Evolutionary conservation across 2,329 filamentous ascomycete genomes (phyloP).

Genomic region (Helotiales sp.): DNA sequence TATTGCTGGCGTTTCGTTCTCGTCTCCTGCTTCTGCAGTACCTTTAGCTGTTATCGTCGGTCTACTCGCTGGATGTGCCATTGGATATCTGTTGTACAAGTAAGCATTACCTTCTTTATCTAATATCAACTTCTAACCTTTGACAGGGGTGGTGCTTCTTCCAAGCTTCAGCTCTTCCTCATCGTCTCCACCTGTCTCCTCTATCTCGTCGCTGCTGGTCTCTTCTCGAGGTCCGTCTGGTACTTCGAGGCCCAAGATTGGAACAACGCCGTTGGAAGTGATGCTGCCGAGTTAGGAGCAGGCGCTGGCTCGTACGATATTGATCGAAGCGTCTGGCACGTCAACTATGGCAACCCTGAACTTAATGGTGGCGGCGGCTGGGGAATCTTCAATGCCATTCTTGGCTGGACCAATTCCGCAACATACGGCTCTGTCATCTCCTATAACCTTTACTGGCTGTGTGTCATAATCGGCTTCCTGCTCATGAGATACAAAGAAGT

Average conservation of each 20-base stretch:
- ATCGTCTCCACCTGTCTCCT: constrained; percentile 79
- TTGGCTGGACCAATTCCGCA: constrained; percentile 87
- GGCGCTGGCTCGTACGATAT: constrained; percentile 82
- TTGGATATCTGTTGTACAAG: constrained; percentile 80
- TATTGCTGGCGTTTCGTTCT: constrained; percentile 79
- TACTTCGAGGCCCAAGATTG: constrained; percentile 70
- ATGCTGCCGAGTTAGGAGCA: constrained; percentile 59
- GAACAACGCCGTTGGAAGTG: constrained; percentile 48
- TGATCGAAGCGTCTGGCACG: constrained; percentile 75
- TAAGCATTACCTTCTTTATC: constrained; percentile 43
- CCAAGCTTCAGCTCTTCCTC: constrained; percentile 74
- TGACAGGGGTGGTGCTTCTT: constrained; percentile 58
- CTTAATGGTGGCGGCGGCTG: constrained; percentile 75
- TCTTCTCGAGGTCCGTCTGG: constrained; percentile 79
- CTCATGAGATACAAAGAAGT: constrained; percentile 67
- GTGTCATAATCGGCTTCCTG: constrained; percentile 64
- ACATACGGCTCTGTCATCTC: constrained; percentile 85
- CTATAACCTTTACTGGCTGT: constrained; percentile 87
- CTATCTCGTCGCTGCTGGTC: constrained; percentile 79
- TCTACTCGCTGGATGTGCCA: constrained; percentile 61
- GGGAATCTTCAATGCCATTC: constrained; percentile 83
- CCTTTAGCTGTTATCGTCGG: constrained; percentile 76
- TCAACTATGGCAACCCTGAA: constrained; percentile 79
- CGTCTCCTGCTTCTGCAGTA: constrained; percentile 72
- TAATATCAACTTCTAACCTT: constrained; percentile 10